A percentile compares a stretch with the other conserved stretches of the same genome.
These are phyloP conservation scores for Saccharomycopsis sp. DNA, from an alignment of 805 yeast species.

Conservation along the genomic window DNA sequence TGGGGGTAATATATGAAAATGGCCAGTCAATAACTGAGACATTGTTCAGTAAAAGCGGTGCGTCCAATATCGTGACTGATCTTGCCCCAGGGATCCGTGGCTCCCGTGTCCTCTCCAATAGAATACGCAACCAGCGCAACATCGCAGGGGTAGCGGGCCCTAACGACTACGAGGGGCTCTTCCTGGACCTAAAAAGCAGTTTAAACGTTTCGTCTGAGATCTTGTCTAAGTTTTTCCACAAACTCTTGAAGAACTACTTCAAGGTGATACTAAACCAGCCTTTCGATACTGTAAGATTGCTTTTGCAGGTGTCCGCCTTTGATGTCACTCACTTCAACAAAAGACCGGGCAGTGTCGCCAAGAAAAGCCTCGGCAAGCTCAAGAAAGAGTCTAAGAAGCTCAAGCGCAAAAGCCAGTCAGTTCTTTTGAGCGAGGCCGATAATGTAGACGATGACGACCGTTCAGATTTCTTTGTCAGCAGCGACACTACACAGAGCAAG, in stretches of 20 bases:
- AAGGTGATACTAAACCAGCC: constrained; percentile 76
- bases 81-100: background rate
- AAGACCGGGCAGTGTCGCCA: background rate
- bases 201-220: constrained; percentile 45
- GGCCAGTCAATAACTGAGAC: constrained; percentile 32
- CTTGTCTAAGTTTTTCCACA: constrained; percentile 47
- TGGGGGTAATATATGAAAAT: constrained; percentile 48
- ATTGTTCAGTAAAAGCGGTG: constrained; percentile 10
- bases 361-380: background rate
- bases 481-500: background rate
- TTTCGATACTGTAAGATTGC: constrained; percentile 70
- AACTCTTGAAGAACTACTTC: constrained; percentile 62
- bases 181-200: background rate
- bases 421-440: background rate
- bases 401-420: background rate
- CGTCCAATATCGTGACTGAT: background rate
- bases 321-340: constrained; percentile 18
- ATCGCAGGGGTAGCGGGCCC: background rate
- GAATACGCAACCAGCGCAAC: background rate
- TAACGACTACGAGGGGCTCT: background rate
- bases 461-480: constrained; percentile 1
- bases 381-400: background rate
- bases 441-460: background rate
- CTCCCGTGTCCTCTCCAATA: background rate
- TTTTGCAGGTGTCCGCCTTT: constrained; percentile 75